These are phyloP conservation scores for Atkinsonella hypoxylon DNA, from an alignment of 2,329 filamentous ascomycete genomes.

Conservation along the genomic window DNA sequence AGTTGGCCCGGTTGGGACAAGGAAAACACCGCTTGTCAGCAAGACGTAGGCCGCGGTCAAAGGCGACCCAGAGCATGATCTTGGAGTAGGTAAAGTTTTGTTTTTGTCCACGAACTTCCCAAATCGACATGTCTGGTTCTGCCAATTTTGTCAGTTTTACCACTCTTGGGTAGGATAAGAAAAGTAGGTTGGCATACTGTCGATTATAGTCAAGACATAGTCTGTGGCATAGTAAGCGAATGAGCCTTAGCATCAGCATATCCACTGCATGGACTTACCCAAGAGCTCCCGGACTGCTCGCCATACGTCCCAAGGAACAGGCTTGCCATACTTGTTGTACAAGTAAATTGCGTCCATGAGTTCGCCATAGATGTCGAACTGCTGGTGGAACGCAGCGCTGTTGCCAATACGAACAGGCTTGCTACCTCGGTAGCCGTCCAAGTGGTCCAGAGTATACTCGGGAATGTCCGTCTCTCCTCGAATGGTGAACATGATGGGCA, in stretches of 20 bases:
- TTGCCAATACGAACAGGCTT: slow-evolving; percentile 66
- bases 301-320: slow-evolving; percentile 68
- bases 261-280: slow-evolving; percentile 20
- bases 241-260: no score
- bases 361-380: slow-evolving; percentile 72
- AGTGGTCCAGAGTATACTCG: slow-evolving; percentile 54
- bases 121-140: slow-evolving; percentile 71
- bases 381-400: slow-evolving; percentile 62
- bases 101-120: slow-evolving; percentile 66
- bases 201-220: slow-evolving; percentile 56
- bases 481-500: slow-evolving; percentile 78
- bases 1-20: slow-evolving; percentile 55
- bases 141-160: not conserved
- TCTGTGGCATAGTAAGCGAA: slow-evolving; percentile 27
- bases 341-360: slow-evolving; percentile 67
- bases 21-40: slow-evolving; percentile 66
- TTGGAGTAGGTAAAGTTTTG: slow-evolving; percentile 76
- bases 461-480: slow-evolving; percentile 63
- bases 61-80: slow-evolving; percentile 72
- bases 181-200: slow-evolving; percentile 26
- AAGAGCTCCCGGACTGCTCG: slow-evolving; percentile 55
- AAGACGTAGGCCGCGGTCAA: slow-evolving; percentile 62
- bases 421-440: slow-evolving; percentile 62
- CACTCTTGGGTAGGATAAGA: not conserved
- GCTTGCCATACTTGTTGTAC: slow-evolving; percentile 70